Conservation (phyloP, 495 filamentous ascomycete species). For the Staphylotrichum longicolle region DNA sequence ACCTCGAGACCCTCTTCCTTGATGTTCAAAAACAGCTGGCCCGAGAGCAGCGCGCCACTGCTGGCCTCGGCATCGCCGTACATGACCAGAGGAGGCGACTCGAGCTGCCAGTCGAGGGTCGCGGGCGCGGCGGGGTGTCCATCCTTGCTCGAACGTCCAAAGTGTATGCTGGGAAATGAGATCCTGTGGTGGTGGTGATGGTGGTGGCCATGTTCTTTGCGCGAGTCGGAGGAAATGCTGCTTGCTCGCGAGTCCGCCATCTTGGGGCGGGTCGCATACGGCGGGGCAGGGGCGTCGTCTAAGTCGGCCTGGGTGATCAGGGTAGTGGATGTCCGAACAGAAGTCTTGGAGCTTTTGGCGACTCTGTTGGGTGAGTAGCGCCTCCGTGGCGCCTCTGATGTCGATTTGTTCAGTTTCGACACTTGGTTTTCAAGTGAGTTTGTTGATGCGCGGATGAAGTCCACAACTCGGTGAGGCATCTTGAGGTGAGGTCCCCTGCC, state of each 20-base stretch:
- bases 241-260: conserved; percentile 35
- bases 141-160: conserved; percentile 49
- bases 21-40: conserved; percentile 72
- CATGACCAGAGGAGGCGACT: conserved; percentile 86
- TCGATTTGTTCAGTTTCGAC: conserved; percentile 33
- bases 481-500: conserved; percentile 19
- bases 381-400: conserved; percentile 22
- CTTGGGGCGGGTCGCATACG: conserved; percentile 23
- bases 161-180: conserved; percentile 47
- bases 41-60: conserved; percentile 83
- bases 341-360: conserved; percentile 29
- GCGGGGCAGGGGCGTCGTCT: conserved; percentile 28
- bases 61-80: conserved; percentile 73
- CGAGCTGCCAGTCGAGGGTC: conserved; percentile 73
- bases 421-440: conserved; percentile 35
- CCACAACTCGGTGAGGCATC: conserved; percentile 53
- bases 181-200: conserved; percentile 48
- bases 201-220: conserved; percentile 33
- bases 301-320: conserved; percentile 36
- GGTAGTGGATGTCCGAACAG: conserved; percentile 35
- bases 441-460: conserved; percentile 48
- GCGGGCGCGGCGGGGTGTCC: conserved; percentile 41
- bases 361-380: conserved; percentile 28
- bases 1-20: conserved; percentile 63
- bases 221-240: conserved; percentile 29